Evolutionary conservation across 2,329 filamentous ascomycete genomes (phyloP).

Genomic region (Ophiostoma tasmaniense): DNA sequence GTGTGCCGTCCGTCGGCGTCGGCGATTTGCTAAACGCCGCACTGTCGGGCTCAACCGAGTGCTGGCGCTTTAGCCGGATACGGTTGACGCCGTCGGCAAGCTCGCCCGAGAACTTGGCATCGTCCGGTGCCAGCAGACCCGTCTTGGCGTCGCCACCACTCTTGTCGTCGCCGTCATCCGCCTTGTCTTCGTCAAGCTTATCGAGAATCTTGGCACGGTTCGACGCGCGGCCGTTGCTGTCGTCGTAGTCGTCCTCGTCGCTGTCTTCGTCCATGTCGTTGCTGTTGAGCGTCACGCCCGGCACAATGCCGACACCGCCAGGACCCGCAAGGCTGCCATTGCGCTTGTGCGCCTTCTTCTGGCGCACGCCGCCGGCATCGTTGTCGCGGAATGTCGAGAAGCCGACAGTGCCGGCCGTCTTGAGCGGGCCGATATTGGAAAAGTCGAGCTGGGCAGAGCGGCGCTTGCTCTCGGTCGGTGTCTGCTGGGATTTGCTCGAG

Average conservation of each 20-base stretch:
- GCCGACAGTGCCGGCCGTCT: conserved; percentile 77
- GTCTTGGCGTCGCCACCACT: conserved; percentile 26
- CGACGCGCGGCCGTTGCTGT: neutral
- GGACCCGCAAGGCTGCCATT: conserved; percentile 35
- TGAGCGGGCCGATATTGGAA: conserved; percentile 72
- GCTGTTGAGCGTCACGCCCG: conserved; percentile 48
- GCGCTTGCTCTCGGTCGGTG: conserved; percentile 58
- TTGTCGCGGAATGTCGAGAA: conserved; percentile 81
- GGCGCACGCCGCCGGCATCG: conserved; percentile 45
- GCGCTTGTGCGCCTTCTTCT: conserved; percentile 49
- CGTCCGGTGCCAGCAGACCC: conserved; percentile 58
- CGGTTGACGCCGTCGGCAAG: conserved; percentile 72
- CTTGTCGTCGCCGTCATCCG: conserved; percentile 42
- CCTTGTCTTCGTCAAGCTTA: conserved; percentile 52
- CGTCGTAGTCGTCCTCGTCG: conserved; percentile 36
- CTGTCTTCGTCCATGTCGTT: conserved; percentile 69
- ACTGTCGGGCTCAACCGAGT: conserved; percentile 61
- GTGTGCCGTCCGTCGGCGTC: conserved; percentile 18
- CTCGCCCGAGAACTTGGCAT: conserved; percentile 63
- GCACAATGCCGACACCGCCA: conserved; percentile 25
- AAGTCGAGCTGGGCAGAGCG: conserved; percentile 80
- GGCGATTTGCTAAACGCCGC: neutral
- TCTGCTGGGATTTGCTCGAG: conserved; percentile 56
- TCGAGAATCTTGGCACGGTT: conserved; percentile 36
- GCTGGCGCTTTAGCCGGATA: conserved; percentile 77